Conservation (phyloP, 1,139 yeast species). For the Geotrichum bryndzae region DNA sequence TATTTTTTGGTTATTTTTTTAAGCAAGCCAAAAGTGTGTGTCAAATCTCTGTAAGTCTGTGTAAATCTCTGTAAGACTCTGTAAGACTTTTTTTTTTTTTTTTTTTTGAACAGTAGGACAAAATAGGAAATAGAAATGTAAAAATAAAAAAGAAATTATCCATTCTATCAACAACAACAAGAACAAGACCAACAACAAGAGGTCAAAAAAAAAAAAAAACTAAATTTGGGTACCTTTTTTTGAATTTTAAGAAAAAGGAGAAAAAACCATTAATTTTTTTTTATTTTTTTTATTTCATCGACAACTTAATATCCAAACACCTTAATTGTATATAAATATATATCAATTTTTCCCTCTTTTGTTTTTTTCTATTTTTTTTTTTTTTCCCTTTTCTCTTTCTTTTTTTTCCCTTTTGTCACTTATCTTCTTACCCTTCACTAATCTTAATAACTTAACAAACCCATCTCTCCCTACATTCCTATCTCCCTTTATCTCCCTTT, state of each 20-base stretch:
- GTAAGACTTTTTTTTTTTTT: too few relatives aligned
- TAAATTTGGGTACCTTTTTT: not conserved
- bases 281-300: too few relatives aligned
- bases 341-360: not conserved
- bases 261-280: not conserved
- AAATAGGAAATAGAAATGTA: not conserved
- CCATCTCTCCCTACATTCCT: not conserved
- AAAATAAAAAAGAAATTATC: not conserved
- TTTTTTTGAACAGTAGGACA: not conserved
- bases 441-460: not conserved
- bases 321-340: not conserved
- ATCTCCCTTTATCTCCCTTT: not conserved
- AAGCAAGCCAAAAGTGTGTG: too few relatives aligned
- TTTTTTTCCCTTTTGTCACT: constrained; percentile 23
- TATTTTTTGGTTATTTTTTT: too few relatives aligned
- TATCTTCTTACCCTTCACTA: not conserved
- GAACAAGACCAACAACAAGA: not conserved
- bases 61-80: not conserved
- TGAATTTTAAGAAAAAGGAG: not conserved
- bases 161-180: too few relatives aligned
- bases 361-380: not conserved
- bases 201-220: not conserved
- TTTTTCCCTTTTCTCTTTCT: constrained; percentile 47
- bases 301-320: not conserved
- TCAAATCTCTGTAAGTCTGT: too few relatives aligned